These are phyloP conservation scores for Wickerhamomyces strasburgensis DNA, from an alignment of 805 yeast genomes.

Conservation along the genomic window DNA sequence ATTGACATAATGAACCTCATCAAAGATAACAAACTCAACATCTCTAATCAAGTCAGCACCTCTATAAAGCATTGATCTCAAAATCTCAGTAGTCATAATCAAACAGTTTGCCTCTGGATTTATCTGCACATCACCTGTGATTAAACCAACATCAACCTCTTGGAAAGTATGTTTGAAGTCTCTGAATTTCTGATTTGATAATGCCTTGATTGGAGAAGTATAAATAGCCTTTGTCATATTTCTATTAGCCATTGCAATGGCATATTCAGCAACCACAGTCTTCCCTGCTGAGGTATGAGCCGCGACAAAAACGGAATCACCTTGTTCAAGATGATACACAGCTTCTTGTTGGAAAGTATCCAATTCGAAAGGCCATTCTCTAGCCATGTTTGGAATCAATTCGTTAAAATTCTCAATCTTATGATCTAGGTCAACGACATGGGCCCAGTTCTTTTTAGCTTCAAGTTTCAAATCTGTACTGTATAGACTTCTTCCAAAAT, in stretches of 20 bases:
- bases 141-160: conserved; percentile 84
- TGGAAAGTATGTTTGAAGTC: conserved; percentile 78
- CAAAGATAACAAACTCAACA: conserved; percentile 95
- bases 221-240: conserved; percentile 97
- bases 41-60: conserved; percentile 97
- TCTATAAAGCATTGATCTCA: conserved; percentile 90
- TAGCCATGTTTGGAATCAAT: conserved; percentile 87
- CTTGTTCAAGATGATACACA: conserved; percentile 91
- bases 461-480: conserved; percentile 14
- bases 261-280: conserved; percentile 97
- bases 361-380: conserved; percentile 90
- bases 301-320: conserved; percentile 97
- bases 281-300: conserved; percentile 99
- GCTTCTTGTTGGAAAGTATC: conserved; percentile 98
- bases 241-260: conserved; percentile 92
- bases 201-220: conserved; percentile 91
- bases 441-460: conserved; percentile 79
- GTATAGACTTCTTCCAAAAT: conserved; percentile 37
- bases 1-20: conserved; percentile 96
- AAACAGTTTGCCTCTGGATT: conserved; percentile 94
- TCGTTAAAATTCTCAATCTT: conserved; percentile 79
- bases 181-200: conserved; percentile 85
- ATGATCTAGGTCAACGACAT: conserved; percentile 83
- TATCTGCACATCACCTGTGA: conserved; percentile 97
- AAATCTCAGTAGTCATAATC: conserved; percentile 96